These are phyloP conservation scores for Aureobasidium sp. DNA, from an alignment of 2,329 filamentous ascomycete species.

Conservation along the genomic window DNA sequence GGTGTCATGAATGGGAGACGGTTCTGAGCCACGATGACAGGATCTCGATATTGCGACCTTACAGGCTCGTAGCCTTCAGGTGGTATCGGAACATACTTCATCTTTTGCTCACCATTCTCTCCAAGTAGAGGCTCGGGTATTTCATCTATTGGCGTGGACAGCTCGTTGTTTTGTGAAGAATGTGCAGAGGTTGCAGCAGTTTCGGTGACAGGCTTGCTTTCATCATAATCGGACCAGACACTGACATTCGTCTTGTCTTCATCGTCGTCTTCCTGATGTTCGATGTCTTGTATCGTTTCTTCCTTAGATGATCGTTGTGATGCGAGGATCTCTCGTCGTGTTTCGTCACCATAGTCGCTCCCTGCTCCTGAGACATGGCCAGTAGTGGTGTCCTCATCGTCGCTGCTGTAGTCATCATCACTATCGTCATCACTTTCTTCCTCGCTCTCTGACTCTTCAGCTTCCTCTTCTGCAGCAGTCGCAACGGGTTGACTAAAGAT, in stretches of 20 bases:
- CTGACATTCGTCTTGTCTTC: constrained; percentile 46
- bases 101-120: constrained; percentile 39
- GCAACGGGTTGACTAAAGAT: constrained; percentile 85
- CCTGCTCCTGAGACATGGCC: constrained; percentile 57
- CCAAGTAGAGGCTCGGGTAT: constrained; percentile 40
- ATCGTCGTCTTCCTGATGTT: constrained; percentile 28
- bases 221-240: constrained; percentile 84
- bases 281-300: constrained; percentile 25
- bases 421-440: constrained; percentile 56
- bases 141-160: constrained; percentile 29
- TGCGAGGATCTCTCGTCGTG: constrained; percentile 42
- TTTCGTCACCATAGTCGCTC: constrained; percentile 60
- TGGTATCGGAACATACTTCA: constrained; percentile 67
- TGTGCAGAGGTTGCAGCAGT: constrained; percentile 31
- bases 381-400: constrained; percentile 70
- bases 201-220: constrained; percentile 44
- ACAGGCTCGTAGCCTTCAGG: constrained; percentile 76
- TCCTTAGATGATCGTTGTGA: constrained; percentile 22
- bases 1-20: constrained; percentile 97
- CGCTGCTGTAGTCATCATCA: constrained; percentile 74
- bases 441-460: constrained; percentile 53
- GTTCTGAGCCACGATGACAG: constrained; percentile 73
- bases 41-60: constrained; percentile 71
- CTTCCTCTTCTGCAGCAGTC: constrained; percentile 35
- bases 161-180: constrained; percentile 21